Conservation (phyloP, 805 yeast species). For the Dipodascus geniculatus region DNA sequence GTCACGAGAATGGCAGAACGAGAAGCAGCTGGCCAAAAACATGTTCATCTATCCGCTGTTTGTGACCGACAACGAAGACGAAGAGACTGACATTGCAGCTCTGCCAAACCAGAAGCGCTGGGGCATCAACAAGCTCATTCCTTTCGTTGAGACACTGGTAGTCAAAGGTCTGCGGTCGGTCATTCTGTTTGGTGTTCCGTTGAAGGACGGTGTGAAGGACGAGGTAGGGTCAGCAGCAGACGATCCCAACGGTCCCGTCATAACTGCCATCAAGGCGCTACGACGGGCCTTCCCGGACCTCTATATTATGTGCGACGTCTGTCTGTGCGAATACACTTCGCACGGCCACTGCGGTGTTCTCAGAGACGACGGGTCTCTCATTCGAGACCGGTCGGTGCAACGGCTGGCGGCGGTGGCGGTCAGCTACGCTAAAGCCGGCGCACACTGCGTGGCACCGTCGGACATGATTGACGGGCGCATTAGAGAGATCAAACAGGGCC, state of each 20-base stretch:
- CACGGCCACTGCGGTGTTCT: slow-evolving; percentile 98
- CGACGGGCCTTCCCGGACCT: slow-evolving; percentile 62
- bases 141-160: slow-evolving; percentile 58
- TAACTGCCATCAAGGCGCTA: slow-evolving; percentile 58
- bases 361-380: slow-evolving; percentile 75
- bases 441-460: slow-evolving; percentile 89
- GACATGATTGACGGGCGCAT: slow-evolving; percentile 98
- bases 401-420: slow-evolving; percentile 92
- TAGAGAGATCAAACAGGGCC: slow-evolving; percentile 73
- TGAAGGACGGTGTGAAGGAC: slow-evolving; percentile 68
- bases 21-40: slow-evolving; percentile 68
- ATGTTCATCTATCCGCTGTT: slow-evolving; percentile 92
- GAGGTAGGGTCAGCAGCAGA: slow-evolving; percentile 81
- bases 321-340: slow-evolving; percentile 90
- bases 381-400: slow-evolving; percentile 59
- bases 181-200: slow-evolving; percentile 83
- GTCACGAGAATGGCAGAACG: slow-evolving; percentile 83
- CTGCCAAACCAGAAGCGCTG: slow-evolving; percentile 81
- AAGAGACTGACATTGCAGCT: slow-evolving; percentile 59
- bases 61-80: slow-evolving; percentile 70
- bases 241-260: slow-evolving; percentile 93
- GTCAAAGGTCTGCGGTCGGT: slow-evolving; percentile 77
- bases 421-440: slow-evolving; percentile 92
- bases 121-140: slow-evolving; percentile 70
- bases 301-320: slow-evolving; percentile 86